A percentile compares a stretch with the other conserved stretches of the same genome.
These are phyloP conservation scores for Phialemonium atrogriseum DNA, from an alignment of 2,329 filamentous ascomycete genomes.

Conservation along the genomic window DNA sequence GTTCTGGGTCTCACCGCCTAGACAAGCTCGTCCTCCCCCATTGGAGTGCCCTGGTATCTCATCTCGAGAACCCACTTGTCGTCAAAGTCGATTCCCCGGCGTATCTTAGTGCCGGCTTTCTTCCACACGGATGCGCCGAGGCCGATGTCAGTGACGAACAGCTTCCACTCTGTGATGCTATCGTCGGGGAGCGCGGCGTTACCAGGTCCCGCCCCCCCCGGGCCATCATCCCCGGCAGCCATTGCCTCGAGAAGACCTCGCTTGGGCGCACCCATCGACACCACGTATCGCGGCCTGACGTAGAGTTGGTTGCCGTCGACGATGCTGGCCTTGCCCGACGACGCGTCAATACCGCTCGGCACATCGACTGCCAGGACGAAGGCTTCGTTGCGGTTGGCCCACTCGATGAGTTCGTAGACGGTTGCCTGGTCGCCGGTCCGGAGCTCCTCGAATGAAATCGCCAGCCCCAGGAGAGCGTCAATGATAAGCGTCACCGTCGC, in stretches of 20 bases:
- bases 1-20: not conserved
- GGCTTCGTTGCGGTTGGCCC: constrained; percentile 82
- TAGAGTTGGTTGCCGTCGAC: constrained; percentile 73
- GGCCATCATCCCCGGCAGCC: constrained; percentile 43
- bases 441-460: constrained; percentile 82
- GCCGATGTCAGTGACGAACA: constrained; percentile 82
- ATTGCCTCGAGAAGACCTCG: constrained; percentile 74
- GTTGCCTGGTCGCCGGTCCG: constrained; percentile 74
- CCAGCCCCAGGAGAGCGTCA: constrained; percentile 80
- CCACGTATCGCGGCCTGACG: constrained; percentile 72
- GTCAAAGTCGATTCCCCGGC: constrained; percentile 83
- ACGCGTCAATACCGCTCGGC: constrained; percentile 79
- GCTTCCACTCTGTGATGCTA: constrained; percentile 52
- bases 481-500: constrained; percentile 72
- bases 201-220: constrained; percentile 23
- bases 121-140: constrained; percentile 77
- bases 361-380: constrained; percentile 83
- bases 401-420: constrained; percentile 84
- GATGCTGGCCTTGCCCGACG: constrained; percentile 56
- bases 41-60: constrained; percentile 32
- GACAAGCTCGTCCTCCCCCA: constrained; percentile 12
- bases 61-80: constrained; percentile 77
- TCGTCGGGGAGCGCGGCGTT: constrained; percentile 32
- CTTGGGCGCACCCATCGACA: constrained; percentile 81
- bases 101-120: constrained; percentile 71